phyloP scores from a whole-genome alignment of 495 filamentous ascomycete species.

The Bombardia bombarda region DNA sequence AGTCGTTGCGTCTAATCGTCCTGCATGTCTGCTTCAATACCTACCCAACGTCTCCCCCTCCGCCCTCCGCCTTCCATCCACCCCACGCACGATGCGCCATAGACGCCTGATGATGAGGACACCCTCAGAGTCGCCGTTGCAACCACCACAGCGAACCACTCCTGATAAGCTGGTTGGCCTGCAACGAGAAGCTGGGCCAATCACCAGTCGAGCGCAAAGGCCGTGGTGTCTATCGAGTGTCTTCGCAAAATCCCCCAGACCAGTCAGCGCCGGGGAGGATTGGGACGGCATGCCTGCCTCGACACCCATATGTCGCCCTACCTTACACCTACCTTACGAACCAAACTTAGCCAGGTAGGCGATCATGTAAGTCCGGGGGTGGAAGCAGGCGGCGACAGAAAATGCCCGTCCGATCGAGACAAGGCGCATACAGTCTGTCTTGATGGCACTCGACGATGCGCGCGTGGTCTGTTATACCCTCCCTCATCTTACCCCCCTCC shows the following conservation, averaged over 20 bases:
- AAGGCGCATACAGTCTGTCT: constrained; percentile 2
- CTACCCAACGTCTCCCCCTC: constrained; percentile 22
- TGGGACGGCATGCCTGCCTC: constrained; percentile 8
- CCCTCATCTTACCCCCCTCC: constrained; percentile 1
- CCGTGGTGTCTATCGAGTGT: constrained; percentile 12
- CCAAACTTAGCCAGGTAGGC: no score
- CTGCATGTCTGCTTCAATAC: constrained; percentile 14
- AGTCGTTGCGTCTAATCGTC: constrained; percentile 17
- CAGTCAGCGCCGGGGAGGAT: constrained; percentile 2
- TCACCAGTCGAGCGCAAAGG: constrained; percentile 17
- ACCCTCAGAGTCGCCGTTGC: constrained; percentile 11
- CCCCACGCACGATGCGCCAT: constrained; percentile 6
- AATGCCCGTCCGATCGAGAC: constrained; percentile 2
- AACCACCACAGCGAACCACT: constrained; percentile 6
- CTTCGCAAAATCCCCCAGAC: no score
- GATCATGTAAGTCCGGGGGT: no score
- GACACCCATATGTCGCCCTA: constrained; percentile 12
- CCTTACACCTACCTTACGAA: constrained; percentile 9
- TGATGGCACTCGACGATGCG: constrained; percentile 2
- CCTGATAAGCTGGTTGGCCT: constrained; percentile 11
- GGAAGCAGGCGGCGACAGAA: no score
- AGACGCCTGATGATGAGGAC: constrained; percentile 20
- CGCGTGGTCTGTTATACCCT: constrained; percentile 9
- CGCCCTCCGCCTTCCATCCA: not conserved
- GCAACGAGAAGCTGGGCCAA: constrained; percentile 3